Conservation (phyloP, 345 rosid species). For the Fremontodendron californicum region DNA sequence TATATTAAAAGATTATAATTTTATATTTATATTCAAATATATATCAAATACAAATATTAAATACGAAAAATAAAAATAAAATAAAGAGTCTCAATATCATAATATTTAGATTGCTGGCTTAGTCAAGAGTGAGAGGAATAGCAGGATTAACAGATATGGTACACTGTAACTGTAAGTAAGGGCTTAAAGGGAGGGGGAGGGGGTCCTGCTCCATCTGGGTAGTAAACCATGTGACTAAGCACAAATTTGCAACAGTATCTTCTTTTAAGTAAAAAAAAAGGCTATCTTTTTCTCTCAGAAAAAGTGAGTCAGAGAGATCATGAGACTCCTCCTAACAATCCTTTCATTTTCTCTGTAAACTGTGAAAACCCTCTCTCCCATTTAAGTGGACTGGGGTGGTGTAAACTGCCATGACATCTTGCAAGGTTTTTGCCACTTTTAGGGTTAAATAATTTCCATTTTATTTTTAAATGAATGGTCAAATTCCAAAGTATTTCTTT, state of each 20-base stretch:
- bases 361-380: background rate
- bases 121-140: background rate
- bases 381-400: background rate
- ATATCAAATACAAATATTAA: too few relatives aligned
- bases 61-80: too few relatives aligned
- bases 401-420: conserved; percentile 1
- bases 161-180: background rate
- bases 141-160: background rate
- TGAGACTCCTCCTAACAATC: conserved; percentile 6
- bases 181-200: too few relatives aligned
- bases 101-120: background rate
- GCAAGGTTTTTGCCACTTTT: background rate
- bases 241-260: background rate
- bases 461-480: too few relatives aligned
- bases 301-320: conserved; percentile 15
- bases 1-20: too few relatives aligned
- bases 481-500: too few relatives aligned
- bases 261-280: background rate
- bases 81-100: too few relatives aligned
- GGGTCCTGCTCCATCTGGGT: background rate
- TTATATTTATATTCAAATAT: too few relatives aligned
- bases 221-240: conserved; percentile 12
- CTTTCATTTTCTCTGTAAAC: conserved; percentile 4
- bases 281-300: background rate
- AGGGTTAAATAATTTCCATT: background rate